Evolutionary conservation across 805 yeast genomes (phyloP), one percentile per base, ranked within the genome.

Genomic region (Priceomyces melissophilus): DNA sequence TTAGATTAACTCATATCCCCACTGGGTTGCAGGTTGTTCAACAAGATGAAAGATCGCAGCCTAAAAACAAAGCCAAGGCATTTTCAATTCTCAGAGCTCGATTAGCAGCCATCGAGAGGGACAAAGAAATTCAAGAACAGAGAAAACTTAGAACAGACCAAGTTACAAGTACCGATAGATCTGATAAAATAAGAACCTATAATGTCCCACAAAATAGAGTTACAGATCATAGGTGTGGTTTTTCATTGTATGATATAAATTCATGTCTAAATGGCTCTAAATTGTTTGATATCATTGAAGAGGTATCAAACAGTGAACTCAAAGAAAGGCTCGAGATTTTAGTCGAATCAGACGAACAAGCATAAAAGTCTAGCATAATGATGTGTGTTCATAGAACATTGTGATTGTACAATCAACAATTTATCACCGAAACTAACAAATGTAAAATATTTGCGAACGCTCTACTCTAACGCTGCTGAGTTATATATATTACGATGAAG

Each of bases 11-110:
- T 1, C 99, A 93, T 65, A 69, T 85, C 11, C 97, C 98, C 3
- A 81, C 96, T 0, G 97, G 97, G 2, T 81, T 87, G 30, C 81
- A 80, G 3, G 96, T 93, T 2, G 75, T 81, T 37, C 95, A 90
- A 69, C 98, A 93, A 59, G 97, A 93, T 58, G 96, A 88, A 56
- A 69, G 99, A 47, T 90, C 97, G 1, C 99, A 93, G 63, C 96
- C 91, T 45, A 79, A 81, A 54, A 93, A 93, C 62, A 90, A 87
- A 58, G 97, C 96, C 11, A 87, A 86, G 56, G 99, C 99, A 1
- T 82, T 87, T 57, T 73, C 84, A 29, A 79, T 93, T 38, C 68
- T 93, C 44, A 71, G 95, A 40, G 86, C 96, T 2, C 73, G 95
- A 42, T 61, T 93, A 36, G 96, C 96, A 0, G 96, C 89, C 47